Evolutionary conservation across 352 stramenopile species (phyloP).

Genomic region (Aphanomyces euteiches): DNA sequence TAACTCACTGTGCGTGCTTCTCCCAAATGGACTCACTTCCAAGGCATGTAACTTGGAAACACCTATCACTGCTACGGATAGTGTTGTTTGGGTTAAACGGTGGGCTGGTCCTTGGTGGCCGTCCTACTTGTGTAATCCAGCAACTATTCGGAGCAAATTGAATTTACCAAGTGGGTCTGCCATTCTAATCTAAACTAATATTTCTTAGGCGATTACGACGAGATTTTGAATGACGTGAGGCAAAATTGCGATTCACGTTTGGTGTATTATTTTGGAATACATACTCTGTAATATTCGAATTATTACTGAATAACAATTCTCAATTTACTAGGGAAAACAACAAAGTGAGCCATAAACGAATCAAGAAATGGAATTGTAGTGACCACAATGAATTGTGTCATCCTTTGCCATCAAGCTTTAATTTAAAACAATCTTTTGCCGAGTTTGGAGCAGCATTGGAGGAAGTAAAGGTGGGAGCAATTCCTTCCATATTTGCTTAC

Average conservation of each 20-base stretch:
- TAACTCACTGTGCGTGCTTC: too few relatives aligned
- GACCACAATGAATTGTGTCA: background rate
- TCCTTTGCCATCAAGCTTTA: background rate
- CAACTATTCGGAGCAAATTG: slow-evolving; percentile 3
- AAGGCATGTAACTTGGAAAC: background rate
- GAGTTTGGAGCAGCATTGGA: background rate
- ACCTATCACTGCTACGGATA: background rate
- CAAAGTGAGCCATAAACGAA: background rate
- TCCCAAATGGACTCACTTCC: background rate
- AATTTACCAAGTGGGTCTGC: background rate
- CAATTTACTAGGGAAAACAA: background rate
- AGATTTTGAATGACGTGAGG: background rate
- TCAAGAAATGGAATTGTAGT: slow-evolving; percentile 11
- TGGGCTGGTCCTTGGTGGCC: slow-evolving; percentile 5
- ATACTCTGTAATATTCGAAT: slow-evolving; percentile 7
- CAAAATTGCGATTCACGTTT: background rate
- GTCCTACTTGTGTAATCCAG: slow-evolving; percentile 5
- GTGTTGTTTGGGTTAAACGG: background rate
- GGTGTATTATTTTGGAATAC: background rate
- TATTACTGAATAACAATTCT: background rate
- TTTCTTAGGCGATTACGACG: slow-evolving; percentile 5
- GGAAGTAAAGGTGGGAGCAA: background rate
- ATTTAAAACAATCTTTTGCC: background rate
- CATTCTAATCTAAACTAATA: background rate
- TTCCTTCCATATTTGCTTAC: too few relatives aligned